Conservation (phyloP, 2,329 filamentous ascomycete genomes). For the Magnaporthales sp. region DNA sequence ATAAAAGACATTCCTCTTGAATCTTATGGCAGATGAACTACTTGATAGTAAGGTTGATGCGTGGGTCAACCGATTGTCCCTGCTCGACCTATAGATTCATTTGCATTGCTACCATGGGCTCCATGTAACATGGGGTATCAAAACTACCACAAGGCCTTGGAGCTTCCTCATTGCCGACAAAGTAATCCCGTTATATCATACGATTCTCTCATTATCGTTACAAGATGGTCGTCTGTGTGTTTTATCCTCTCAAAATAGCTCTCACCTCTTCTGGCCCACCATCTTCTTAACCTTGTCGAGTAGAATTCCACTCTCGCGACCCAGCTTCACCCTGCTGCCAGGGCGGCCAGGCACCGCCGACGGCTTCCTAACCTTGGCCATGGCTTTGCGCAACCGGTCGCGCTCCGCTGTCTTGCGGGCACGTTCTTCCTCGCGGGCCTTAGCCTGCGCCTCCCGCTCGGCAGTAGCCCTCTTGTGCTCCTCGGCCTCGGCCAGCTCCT, state of each 20-base stretch:
- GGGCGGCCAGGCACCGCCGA: constrained; percentile 55
- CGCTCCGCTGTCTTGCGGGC: constrained; percentile 58
- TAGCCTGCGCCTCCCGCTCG: constrained; percentile 34
- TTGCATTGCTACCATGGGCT: not conserved
- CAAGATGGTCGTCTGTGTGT: not conserved
- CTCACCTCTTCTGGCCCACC: constrained; percentile 33
- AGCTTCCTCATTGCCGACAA: too few species aligned
- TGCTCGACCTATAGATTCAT: not conserved
- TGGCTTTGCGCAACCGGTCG: constrained; percentile 54
- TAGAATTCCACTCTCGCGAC: constrained; percentile 69
- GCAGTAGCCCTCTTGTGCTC: constrained; percentile 19
- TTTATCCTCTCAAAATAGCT: too few species aligned
- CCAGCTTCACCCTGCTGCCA: constrained; percentile 66
- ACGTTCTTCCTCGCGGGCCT: constrained; percentile 37
- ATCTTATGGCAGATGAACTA: not conserved
- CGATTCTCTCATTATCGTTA: not conserved
- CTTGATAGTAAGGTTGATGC: too few species aligned
- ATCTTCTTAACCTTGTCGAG: constrained; percentile 71
- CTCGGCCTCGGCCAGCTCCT: constrained; percentile 45
- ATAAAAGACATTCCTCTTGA: not conserved
- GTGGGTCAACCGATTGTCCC: too few species aligned
- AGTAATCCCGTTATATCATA: too few species aligned
- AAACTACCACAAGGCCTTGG: not conserved
- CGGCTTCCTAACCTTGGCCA: constrained; percentile 61
- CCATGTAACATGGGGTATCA: not conserved